phyloP scores from a whole-genome alignment of 2,329 filamentous ascomycete species.

The Aspergillus ruber region DNA sequence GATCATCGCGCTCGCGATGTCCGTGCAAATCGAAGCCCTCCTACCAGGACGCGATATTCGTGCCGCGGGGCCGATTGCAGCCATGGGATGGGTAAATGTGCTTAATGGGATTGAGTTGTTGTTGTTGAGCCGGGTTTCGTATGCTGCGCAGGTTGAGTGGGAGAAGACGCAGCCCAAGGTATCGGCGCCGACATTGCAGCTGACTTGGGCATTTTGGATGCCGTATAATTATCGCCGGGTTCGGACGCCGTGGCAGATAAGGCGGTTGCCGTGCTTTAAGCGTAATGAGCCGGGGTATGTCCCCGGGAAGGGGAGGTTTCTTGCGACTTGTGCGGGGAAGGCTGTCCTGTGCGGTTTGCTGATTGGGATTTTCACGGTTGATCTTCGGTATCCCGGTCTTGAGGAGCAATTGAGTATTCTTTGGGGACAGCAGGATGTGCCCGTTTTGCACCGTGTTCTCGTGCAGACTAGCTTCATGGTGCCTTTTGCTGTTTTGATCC shows the following conservation, averaged over 20 bases:
- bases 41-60: constrained; percentile 3
- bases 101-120: constrained; percentile 16
- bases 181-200: not conserved
- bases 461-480: constrained; percentile 7
- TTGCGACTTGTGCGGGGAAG: constrained; percentile 3
- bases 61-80: constrained; percentile 9
- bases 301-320: constrained; percentile 5
- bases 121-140: constrained; percentile 11
- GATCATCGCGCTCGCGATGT: constrained; percentile 7
- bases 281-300: not conserved
- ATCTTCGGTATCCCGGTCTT: constrained; percentile 1
- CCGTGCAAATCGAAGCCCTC: constrained; percentile 4
- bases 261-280: constrained; percentile 5
- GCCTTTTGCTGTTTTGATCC: constrained; percentile 11
- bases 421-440: constrained; percentile 1
- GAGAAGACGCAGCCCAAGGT: not conserved
- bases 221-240: constrained; percentile 17
- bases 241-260: constrained; percentile 16
- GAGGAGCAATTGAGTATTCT: not conserved
- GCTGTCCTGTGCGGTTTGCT: constrained; percentile 1
- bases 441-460: not conserved
- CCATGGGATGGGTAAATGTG: constrained; percentile 18
- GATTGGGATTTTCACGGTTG: constrained; percentile 9
- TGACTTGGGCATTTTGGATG: constrained; percentile 8
- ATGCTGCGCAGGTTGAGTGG: constrained; percentile 9